Conservation (phyloP, 176 grass and related monocot genomes). For the Phoenix roebelenii region DNA sequence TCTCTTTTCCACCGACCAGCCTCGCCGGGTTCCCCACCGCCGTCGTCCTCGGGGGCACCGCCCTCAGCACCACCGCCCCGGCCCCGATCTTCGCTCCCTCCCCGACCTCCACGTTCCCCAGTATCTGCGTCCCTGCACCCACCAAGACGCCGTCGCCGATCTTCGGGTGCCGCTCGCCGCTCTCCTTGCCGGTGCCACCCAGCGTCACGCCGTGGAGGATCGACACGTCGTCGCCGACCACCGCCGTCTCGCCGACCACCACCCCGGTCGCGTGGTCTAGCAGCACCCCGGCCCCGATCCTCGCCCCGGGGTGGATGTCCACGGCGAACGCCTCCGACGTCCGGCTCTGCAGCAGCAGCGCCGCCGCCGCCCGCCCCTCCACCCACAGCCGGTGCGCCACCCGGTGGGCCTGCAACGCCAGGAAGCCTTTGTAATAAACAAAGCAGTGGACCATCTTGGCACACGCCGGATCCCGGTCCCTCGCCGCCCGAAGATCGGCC, state of each 20-base stretch:
- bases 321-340: conserved; percentile 87
- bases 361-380: conserved; percentile 36
- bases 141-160: conserved; percentile 71
- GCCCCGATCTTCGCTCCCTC: conserved; percentile 69
- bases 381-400: conserved; percentile 68
- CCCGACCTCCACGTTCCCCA: conserved; percentile 65
- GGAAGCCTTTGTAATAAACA: conserved; percentile 95
- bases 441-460: conserved; percentile 90
- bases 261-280: conserved; percentile 90
- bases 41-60: conserved; percentile 45
- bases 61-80: conserved; percentile 54
- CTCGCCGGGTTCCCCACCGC: conserved; percentile 66
- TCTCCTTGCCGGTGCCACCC: conserved; percentile 65
- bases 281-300: conserved; percentile 64
- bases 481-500: conserved; percentile 49
- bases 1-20: conserved; percentile 28
- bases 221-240: conserved; percentile 59
- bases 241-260: conserved; percentile 90
- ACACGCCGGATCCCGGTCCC: conserved; percentile 79
- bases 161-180: conserved; percentile 84
- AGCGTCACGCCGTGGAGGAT: conserved; percentile 74
- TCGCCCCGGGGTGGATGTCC: conserved; percentile 89
- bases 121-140: conserved; percentile 76
- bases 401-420: conserved; percentile 77
- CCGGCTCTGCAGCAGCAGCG: conserved; percentile 77